Base-by-base conservation (phyloP, 2,329 filamentous ascomycete species). In the Penicillium sp. region DNA sequence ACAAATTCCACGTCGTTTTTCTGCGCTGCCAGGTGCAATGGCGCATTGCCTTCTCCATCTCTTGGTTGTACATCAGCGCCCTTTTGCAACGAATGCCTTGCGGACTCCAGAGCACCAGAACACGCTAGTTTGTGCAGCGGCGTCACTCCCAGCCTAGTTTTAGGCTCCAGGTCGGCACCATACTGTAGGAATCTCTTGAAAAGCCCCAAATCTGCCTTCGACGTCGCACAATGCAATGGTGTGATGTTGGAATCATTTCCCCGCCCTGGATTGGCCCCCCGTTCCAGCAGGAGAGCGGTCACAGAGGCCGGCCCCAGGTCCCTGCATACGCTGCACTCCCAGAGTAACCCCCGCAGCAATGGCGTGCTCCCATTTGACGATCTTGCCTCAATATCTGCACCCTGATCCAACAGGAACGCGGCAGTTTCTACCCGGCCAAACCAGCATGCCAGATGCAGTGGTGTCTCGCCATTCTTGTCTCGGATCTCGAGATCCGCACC, bases 361-460 rank as follows among this genome's bases (percentile, higher is more conserved):
- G 63, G 61, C 11, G 57, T 57, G 25, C 16, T 33, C 10, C 56
- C 57, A 25, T 48, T 38, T 6, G 9, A 13, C 6, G 51, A 48
- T 16, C 19, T 27, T 39, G 56, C 39, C n/a, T 64, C 36, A 10
- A 58, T 50, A 43, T 64, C 27, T 29, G 59, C 58, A 16, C 59
- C 60, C 2, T 34, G 21, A 4, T 56, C 47, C 23, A 65, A 25
- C 44, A 65, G 52, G 21, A 59, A 19, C 27, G 52, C 33, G 4
- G 49, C 50, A 10, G 51, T 31, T 16, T 50, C 40, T 4, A 19
- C 6, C 16, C 49, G 51, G 10, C 60, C 58, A 7, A 47, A 34
- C 13, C 38, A 36, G 27, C 53, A 53, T n/a, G 59, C 59, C 9
- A 25, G 21, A 46, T 60, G 50, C 8, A 61, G 51, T 36, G 57